Conservation (phyloP, 2,329 filamentous ascomycete genomes). For the Cercospora berteroae region DNA sequence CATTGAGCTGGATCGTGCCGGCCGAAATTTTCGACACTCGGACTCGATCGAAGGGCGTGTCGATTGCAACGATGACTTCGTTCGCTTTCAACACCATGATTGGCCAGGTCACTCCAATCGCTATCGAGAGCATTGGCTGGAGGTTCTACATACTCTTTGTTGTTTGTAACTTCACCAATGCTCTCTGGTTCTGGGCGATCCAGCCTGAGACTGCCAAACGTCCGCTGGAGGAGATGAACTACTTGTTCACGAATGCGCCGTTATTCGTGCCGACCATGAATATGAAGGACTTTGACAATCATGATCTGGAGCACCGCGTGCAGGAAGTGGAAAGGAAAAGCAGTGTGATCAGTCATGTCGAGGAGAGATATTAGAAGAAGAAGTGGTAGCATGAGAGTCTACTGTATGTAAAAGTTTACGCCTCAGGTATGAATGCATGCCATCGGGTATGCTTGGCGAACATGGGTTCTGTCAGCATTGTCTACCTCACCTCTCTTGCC, state of each 20-base stretch:
- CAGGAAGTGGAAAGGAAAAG: constrained; percentile 58
- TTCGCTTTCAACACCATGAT: constrained; percentile 79
- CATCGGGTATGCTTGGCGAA: background rate
- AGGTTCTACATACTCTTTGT: constrained; percentile 62
- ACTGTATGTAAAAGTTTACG: background rate
- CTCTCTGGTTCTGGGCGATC: constrained; percentile 61
- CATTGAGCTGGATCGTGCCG: constrained; percentile 55
- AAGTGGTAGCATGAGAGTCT: background rate
- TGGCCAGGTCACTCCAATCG: constrained; percentile 64
- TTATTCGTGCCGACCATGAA: constrained; percentile 61
- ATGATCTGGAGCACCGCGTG: constrained; percentile 60
- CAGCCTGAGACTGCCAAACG: constrained; percentile 65
- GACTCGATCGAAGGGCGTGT: constrained; percentile 68
- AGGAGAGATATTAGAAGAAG: constrained; percentile 17
- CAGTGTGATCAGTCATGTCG: constrained; percentile 27
- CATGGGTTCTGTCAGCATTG: background rate
- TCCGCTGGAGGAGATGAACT: constrained; percentile 67
- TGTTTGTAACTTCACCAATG: constrained; percentile 67
- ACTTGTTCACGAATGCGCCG: constrained; percentile 60
- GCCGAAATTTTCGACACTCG: constrained; percentile 64
- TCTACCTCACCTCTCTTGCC: background rate
- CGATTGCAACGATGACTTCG: constrained; percentile 66
- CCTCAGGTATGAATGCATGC: background rate
- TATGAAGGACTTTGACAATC: constrained; percentile 52
- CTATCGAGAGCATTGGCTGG: constrained; percentile 56